These are phyloP conservation scores for Micractinium conductrix DNA, from an alignment of 139 green algal species.

Conservation along the genomic window DNA sequence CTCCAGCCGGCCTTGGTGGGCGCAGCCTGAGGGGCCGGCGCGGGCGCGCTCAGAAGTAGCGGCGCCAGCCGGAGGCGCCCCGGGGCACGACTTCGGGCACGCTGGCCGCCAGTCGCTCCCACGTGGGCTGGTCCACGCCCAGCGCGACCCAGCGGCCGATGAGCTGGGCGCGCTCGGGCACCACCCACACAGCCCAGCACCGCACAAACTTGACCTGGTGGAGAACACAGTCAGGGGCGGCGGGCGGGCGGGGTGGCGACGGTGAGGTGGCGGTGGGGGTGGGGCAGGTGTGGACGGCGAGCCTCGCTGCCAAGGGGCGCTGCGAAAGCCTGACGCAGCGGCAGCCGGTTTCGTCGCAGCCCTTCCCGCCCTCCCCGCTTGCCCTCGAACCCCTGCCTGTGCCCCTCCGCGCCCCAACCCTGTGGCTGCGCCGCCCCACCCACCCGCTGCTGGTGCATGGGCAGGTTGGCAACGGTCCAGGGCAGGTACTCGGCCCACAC, in stretches of 20 bases:
- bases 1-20: neutral
- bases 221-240: neutral
- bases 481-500: slow-evolving; percentile 42
- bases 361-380: too few species aligned
- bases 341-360: too few species aligned
- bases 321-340: too few species aligned
- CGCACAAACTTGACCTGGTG: slow-evolving; percentile 38
- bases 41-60: neutral
- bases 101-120: slow-evolving; percentile 47
- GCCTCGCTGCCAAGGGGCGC: too few species aligned
- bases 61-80: slow-evolving; percentile 33
- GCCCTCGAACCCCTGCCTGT: too few species aligned
- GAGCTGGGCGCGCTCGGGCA: slow-evolving; percentile 43
- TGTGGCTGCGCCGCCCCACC: too few species aligned
- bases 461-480: slow-evolving; percentile 36
- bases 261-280: too few species aligned
- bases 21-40: neutral
- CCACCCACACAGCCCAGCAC: slow-evolving; percentile 29
- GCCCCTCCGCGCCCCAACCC: too few species aligned
- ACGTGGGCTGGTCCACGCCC: slow-evolving; percentile 46
- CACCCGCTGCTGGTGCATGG: slow-evolving; percentile 19
- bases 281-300: too few species aligned
- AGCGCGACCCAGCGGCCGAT: slow-evolving; percentile 53
- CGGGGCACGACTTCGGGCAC: slow-evolving; percentile 58
- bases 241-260: too few species aligned